Conservation (phyloP, 176 grass and related monocot genomes). For the Oryza coarctata region DNA sequence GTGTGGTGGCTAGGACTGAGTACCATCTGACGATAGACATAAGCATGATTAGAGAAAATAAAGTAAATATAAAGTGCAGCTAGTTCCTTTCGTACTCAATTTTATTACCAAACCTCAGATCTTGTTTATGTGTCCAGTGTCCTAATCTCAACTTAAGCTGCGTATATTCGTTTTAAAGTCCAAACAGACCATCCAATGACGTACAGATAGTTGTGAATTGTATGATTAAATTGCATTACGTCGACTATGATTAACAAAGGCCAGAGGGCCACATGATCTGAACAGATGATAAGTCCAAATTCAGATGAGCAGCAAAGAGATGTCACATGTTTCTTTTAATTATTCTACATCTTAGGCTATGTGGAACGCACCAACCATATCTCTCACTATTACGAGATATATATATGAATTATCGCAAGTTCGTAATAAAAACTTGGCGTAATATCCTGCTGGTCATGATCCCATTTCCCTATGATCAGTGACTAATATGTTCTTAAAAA, state of each 20-base stretch:
- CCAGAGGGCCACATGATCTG: background rate
- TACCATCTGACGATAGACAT: background rate
- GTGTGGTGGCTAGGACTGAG: background rate
- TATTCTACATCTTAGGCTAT: too few relatives aligned
- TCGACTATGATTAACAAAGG: background rate
- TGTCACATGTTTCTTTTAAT: too few relatives aligned
- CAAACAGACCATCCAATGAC: background rate
- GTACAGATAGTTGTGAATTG: background rate
- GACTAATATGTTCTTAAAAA: too few relatives aligned
- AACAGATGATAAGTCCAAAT: background rate
- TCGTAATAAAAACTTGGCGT: too few relatives aligned
- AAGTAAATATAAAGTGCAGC: background rate
- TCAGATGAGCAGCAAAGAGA: background rate
- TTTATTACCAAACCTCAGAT: background rate
- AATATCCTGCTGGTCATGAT: too few relatives aligned
- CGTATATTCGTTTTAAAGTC: background rate
- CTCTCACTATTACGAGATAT: too few relatives aligned
- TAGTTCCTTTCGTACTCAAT: background rate
- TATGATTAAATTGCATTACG: background rate
- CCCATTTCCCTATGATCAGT: too few relatives aligned
- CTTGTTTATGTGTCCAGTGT: background rate
- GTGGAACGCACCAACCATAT: too few relatives aligned
- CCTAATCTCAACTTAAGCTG: background rate
- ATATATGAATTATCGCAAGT: too few relatives aligned
- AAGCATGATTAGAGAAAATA: background rate